Base-by-base conservation (phyloP, 495 filamentous ascomycete species). In the Podospora appendiculata region DNA sequence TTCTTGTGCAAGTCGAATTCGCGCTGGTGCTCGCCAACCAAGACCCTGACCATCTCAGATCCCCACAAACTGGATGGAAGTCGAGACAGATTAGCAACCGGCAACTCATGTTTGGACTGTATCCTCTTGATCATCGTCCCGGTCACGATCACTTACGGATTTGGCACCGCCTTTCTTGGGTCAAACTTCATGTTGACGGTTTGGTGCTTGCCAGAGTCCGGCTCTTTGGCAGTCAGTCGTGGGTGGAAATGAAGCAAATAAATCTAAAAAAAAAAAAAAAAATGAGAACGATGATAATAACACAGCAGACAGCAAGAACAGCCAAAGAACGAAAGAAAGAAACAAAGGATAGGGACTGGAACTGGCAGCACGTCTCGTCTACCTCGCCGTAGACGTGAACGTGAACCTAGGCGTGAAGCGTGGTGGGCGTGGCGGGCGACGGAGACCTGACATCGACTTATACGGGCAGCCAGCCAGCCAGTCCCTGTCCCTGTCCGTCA, bases 1-100 rank as follows among this genome's bases (percentile, higher is more conserved):
- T 71, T 63, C 45, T 62, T 59, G 45, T 70, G 65, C 13, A 77
- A 61, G 8, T 53, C 50, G 49, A 76, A 77, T 42, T 73, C 68
- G 8, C 64, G 59, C 52, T 65, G 60, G 39, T 73, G 58, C 8
- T 67, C 56, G 1, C 74, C 74, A 38, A 77, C 70, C 39, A 76
- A 45, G 13, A 77, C 61, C 36, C 53, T 69, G 18, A 75, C 67
- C 7, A 54, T 60, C 16, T 72, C 67, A 41, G 55, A 55, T 32
- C 66, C 67, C 40, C 54, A 47, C 16, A 62, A 45, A 14, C 58
- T 69, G 45, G 18, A n/a, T 16, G 10, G 10, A 11, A 47, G 10
- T 47, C 12, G 48, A 13, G 47, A 25, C 25, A 25, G 25, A 25
- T 48, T 32, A 43, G 25, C 14, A 5, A 33, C 34, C 4, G n/a